A percentile compares a stretch with the other conserved stretches of the same genome.
These are phyloP conservation scores for Dothideomycetes sp. DNA, from an alignment of 2,329 filamentous ascomycete genomes.

Conservation along the genomic window DNA sequence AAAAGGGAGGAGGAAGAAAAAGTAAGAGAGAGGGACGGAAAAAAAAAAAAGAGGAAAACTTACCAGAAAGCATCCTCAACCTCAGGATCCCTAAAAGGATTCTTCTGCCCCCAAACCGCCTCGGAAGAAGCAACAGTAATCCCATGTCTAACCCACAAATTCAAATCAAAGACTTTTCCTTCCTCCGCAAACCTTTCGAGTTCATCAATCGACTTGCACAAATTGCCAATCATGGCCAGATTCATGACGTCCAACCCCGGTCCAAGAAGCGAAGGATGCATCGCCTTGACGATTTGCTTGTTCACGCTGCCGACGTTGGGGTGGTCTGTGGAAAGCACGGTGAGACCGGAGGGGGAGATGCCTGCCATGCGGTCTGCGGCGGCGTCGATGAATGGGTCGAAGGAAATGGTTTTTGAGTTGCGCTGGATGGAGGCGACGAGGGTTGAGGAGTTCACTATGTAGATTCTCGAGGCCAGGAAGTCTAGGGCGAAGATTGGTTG, in stretches of 20 bases:
- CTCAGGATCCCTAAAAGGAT: slow-evolving; percentile 31
- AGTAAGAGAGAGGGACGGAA: too few relatives aligned
- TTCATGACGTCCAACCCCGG: slow-evolving; percentile 30
- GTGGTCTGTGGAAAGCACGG: slow-evolving; percentile 21
- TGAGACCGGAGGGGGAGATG: slow-evolving; percentile 24
- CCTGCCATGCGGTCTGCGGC: slow-evolving; percentile 32
- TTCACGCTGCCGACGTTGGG: slow-evolving; percentile 12
- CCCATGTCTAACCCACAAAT: slow-evolving; percentile 29
- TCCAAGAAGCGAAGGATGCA: slow-evolving; percentile 27
- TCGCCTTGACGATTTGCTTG: slow-evolving; percentile 17
- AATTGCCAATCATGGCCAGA: slow-evolving; percentile 19
- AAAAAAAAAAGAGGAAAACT: too few relatives aligned
- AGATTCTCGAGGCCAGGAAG: slow-evolving; percentile 1
- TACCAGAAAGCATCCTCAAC: slow-evolving; percentile 31
- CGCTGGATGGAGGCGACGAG: slow-evolving; percentile 33
- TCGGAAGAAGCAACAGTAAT: slow-evolving; percentile 32
- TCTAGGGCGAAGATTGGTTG: slow-evolving; percentile 5
- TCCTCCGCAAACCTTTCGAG: slow-evolving; percentile 18
- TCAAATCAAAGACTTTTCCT: slow-evolving; percentile 28
- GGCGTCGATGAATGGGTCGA: slow-evolving; percentile 34
- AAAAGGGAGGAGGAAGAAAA: neutral
- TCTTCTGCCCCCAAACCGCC: slow-evolving; percentile 37
- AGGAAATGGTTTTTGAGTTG: slow-evolving; percentile 32
- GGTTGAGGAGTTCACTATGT: slow-evolving; percentile 10
- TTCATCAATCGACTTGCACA: slow-evolving; percentile 19